Evolutionary conservation across 148 eudicot species (phyloP), one percentile per base, ranked within the genome.

Genomic region (Spergularia marina): DNA sequence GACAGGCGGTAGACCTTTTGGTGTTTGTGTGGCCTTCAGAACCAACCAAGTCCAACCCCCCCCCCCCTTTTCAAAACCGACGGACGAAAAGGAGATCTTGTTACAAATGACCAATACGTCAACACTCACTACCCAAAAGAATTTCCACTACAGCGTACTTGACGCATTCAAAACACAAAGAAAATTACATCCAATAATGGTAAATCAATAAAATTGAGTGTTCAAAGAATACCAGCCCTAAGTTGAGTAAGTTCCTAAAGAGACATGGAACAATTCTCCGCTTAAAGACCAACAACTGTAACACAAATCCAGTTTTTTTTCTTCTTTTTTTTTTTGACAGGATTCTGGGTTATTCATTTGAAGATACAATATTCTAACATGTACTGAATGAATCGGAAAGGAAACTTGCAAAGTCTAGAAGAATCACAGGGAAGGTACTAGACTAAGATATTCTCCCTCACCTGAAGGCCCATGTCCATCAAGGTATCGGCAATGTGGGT

Each of bases 391-490:
- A 18, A 10, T 20, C 6, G 53, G 23, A 40, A 54, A 40, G 72
- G 36, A 40, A 68, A 61, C 57, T 73, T 51, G 25, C 60, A 44
- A 6, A 55, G 51, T 39, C 52, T 53, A 53, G 11, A 18, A 59
- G 44, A 14, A 47, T 39, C 74, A 67, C 17, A 70, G 59, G 62
- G 54, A 10, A 4, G 25, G 74, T 11, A 67, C 3, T 40, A 40
- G 30, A 61, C 23, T 39, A 30, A 44, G 36, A 60, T 18, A 30
- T 54, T 25, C 78, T 52, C 18, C 87, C 82, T 56, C 54, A 93
- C 98, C 98, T 80, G 91, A 76, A 70, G 96, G 86, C 63, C 89
- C 85, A 53, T 68, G 83, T 51, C 96, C 93, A 81, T 93, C 98
- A 74, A 87, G 87, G 79, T 91, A 85, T 62, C 88, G 84, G 74